phyloP scores from a whole-genome alignment of 352 stramenopile genomes.

The Peronosclerospora sorghi region DNA sequence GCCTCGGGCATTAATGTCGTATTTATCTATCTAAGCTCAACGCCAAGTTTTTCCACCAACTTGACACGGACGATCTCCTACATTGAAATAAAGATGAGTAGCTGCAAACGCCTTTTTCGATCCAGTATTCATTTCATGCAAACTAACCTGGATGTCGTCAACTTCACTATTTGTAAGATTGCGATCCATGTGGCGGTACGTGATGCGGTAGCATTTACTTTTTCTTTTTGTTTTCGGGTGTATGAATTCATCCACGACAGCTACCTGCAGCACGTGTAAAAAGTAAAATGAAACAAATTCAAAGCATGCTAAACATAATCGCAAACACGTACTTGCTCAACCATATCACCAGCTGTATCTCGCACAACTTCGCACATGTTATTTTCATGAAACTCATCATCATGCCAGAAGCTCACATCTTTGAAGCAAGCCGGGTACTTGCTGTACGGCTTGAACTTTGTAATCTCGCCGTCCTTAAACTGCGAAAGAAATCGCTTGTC shows the following conservation, averaged over 20 bases:
- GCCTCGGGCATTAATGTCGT: too few species aligned
- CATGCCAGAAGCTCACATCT: slow-evolving; percentile 98
- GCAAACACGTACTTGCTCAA: slow-evolving; percentile 77
- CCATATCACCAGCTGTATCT: slow-evolving; percentile 93
- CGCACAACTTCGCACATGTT: slow-evolving; percentile 96
- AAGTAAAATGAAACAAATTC: neutral
- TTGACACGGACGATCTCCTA: slow-evolving; percentile 65
- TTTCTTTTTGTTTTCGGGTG: slow-evolving; percentile 93
- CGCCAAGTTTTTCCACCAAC: slow-evolving; percentile 63
- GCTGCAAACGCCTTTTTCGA: neutral
- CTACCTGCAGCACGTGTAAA: slow-evolving; percentile 16
- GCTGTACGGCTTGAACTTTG: slow-evolving; percentile 96
- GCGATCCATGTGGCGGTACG: slow-evolving; percentile 97
- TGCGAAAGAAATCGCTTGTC: slow-evolving; percentile 91
- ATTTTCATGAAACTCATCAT: slow-evolving; percentile 88
- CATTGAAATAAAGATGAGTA: neutral
- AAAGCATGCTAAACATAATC: neutral
- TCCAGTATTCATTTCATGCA: neutral
- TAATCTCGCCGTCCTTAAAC: slow-evolving; percentile 88
- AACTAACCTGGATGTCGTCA: slow-evolving; percentile 89
- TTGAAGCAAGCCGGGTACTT: slow-evolving; percentile 99
- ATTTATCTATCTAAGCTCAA: slow-evolving; percentile 89
- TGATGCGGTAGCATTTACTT: slow-evolving; percentile 97
- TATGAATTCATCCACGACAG: slow-evolving; percentile 94
- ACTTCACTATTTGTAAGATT: slow-evolving; percentile 98